These are phyloP conservation scores for Rhodotorula sp. DNA, from an alignment of 1,284 basidiomycete genomes.

Conservation along the genomic window DNA sequence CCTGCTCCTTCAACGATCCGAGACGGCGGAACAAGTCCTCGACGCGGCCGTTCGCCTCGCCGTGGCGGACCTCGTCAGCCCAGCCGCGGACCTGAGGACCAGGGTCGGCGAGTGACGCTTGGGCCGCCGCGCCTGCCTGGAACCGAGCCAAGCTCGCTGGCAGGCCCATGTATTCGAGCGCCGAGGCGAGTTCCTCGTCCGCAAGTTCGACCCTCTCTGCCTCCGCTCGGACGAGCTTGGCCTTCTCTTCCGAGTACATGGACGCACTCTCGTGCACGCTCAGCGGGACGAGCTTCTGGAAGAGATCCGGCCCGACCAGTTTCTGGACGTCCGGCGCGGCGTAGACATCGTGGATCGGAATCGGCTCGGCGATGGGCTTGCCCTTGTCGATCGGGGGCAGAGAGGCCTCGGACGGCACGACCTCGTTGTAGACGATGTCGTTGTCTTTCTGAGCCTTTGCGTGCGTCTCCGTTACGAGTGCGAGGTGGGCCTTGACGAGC, in stretches of 20 bases:
- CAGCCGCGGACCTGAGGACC: conserved; percentile 71
- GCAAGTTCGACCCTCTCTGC: conserved; percentile 81
- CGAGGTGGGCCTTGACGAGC: conserved; percentile 77
- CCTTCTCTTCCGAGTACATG: conserved; percentile 98
- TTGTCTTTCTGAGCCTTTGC: conserved; percentile 82
- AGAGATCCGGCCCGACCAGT: conserved; percentile 90
- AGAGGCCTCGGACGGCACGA: conserved; percentile 76
- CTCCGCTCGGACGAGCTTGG: conserved; percentile 87
- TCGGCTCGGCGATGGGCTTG: conserved; percentile 69
- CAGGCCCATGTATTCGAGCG: conserved; percentile 79
- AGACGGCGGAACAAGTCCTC: conserved; percentile 62
- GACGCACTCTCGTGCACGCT: conserved; percentile 95
- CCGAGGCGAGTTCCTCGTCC: conserved; percentile 75
- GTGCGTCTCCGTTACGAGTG: conserved; percentile 73
- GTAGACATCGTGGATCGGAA: conserved; percentile 93
- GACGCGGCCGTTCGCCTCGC: conserved; percentile 67
- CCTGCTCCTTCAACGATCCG: conserved; percentile 39
- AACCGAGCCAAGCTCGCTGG: conserved; percentile 74
- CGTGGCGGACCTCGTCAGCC: conserved; percentile 70
- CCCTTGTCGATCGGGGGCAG: conserved; percentile 75
- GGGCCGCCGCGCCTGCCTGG: conserved; percentile 72
- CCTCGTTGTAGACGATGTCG: conserved; percentile 97
- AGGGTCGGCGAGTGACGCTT: conserved; percentile 57
- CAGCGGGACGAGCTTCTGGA: conserved; percentile 82
- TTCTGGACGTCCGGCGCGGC: conserved; percentile 87